These are phyloP conservation scores for Saturnispora besseyi DNA, from an alignment of 805 yeast species.

Conservation along the genomic window DNA sequence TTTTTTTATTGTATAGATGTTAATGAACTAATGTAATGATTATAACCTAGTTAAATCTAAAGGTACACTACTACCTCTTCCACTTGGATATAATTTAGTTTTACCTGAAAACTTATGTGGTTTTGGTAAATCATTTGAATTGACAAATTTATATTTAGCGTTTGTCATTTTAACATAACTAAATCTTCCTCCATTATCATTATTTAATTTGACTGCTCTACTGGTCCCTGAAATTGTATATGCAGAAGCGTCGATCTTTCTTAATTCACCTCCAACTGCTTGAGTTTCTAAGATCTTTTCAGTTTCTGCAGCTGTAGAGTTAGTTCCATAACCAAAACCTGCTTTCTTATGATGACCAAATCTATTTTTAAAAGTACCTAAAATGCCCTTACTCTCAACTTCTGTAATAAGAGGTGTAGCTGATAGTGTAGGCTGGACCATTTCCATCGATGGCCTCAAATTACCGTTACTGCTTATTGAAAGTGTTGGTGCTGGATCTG, in stretches of 20 bases:
- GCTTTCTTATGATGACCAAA: slow-evolving; percentile 12
- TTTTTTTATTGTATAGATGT: slow-evolving; percentile 1
- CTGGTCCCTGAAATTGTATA: slow-evolving; percentile 45
- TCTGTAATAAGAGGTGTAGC: neutral
- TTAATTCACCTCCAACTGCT: slow-evolving; percentile 39
- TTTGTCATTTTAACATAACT: slow-evolving; percentile 52
- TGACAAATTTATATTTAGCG: slow-evolving; percentile 60
- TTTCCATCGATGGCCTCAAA: slow-evolving; percentile 6
- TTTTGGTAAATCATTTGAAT: slow-evolving; percentile 64
- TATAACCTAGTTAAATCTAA: slow-evolving; percentile 38
- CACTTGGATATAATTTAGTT: slow-evolving; percentile 84
- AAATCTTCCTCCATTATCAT: slow-evolving; percentile 1
- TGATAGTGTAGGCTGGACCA: slow-evolving; percentile 3
- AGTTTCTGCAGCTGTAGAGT: slow-evolving; percentile 6
- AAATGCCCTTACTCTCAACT: slow-evolving; percentile 3
- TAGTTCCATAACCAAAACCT: slow-evolving; percentile 11
- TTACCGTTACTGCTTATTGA: slow-evolving; percentile 8
- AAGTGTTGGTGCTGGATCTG: slow-evolving; percentile 9
- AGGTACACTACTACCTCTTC: slow-evolving; percentile 90
- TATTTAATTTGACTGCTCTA: slow-evolving; percentile 10
- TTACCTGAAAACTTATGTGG: slow-evolving; percentile 75
- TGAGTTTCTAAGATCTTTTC: slow-evolving; percentile 33
- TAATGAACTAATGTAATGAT: neutral
- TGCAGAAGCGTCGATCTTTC: slow-evolving; percentile 56
- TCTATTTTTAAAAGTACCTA: slow-evolving; percentile 9